Base-by-base conservation (phyloP, 2,329 filamentous ascomycete species). In the Cytospora piceicola region DNA sequence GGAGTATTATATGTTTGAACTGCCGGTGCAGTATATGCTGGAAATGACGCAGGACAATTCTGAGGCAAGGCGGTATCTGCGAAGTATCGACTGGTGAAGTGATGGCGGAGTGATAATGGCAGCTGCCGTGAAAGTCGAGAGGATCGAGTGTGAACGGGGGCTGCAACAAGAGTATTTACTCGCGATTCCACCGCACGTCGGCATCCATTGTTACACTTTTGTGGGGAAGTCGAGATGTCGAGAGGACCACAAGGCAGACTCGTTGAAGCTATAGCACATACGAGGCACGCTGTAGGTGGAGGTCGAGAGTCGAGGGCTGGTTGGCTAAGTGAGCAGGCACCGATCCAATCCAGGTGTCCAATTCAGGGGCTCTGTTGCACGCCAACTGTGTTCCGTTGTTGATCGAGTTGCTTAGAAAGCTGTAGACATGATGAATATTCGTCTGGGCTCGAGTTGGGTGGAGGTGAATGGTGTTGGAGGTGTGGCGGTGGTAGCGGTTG, bases 191-290 rank as follows among this genome's bases (percentile, higher is more conserved):
- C 70, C 72, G 70, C 68, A 74, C 73, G 72, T 74, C 72, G 68
- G 73, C 73, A 76, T 76, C 75, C 75, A 76, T 76, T 73, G 75
- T 76, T 75, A 65, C 65, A 58, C 67, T 62, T 61, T 59, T 52
- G 46, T 20, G 39, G 56, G 32, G 51, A n/a, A n/a, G 22, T 36
- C 36, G 32, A 64, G 32, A 46, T 61, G 58, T 57, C 17, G 53
- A 52, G 30, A 5, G 32, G 46, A 62, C 39, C 51, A 53, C 59
- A 56, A 65, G 64, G 65, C 61, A 65, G 65, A 53, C 49, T 65
- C n/a, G 61, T 52, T 15, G 59, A 30, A 17, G 29, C 34, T 61
- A 39, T 61, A 39, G 34, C 61, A 15, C 54, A 65, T 32, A 46
- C 61, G 29, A 52, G 34, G 65, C 57, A 55, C 39, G 63, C 63